Percentiles rank a stretch among this genome's conserved stretches.
Conservation (phyloP, 768 basidiomycete genomes). For the Hygrophoropsis aurantiaca region DNA sequence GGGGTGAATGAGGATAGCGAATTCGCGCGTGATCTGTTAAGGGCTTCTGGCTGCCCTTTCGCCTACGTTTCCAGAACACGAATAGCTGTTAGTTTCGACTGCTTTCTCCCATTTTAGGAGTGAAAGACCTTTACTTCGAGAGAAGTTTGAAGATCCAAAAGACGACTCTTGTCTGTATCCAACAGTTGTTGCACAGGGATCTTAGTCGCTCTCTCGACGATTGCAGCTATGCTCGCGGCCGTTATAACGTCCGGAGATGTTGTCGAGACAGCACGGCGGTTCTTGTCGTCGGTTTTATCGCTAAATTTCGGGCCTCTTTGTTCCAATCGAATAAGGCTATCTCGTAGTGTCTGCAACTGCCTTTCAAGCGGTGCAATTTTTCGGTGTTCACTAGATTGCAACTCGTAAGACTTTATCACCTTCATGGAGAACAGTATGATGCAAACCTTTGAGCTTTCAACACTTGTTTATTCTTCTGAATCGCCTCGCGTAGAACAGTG, state of each 20-base stretch:
- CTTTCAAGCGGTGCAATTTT: background rate
- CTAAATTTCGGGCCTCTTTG: conserved; percentile 1
- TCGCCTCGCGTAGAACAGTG: background rate
- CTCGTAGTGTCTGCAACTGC: conserved; percentile 1
- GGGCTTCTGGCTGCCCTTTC: conserved; percentile 40
- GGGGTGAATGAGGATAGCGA: too few relatives aligned
- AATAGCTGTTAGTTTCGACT: background rate
- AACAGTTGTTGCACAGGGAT: conserved; percentile 3
- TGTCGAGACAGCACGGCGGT: background rate
- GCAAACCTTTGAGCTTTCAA: conserved; percentile 1
- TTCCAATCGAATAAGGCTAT: background rate
- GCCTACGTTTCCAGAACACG: conserved; percentile 3
- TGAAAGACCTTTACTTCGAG: conserved; percentile 1
- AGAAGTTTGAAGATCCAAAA: conserved; percentile 1
- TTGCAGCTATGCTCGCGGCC: conserved; percentile 1
- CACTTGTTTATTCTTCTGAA: conserved; percentile 2
- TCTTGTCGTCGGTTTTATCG: background rate
- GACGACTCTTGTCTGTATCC: conserved; percentile 2
- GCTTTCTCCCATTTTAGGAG: background rate
- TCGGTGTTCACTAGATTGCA: background rate
- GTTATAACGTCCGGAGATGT: conserved; percentile 7
- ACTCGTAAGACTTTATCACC: background rate
- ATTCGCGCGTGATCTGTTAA: too few relatives aligned
- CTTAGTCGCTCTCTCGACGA: conserved; percentile 2
- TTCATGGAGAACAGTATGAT: background rate